A percentile compares a stretch with the other conserved stretches of the same genome.
phyloP scores from a whole-genome alignment of 2,329 filamentous ascomycete genomes.

The Orbilia oligospora region DNA sequence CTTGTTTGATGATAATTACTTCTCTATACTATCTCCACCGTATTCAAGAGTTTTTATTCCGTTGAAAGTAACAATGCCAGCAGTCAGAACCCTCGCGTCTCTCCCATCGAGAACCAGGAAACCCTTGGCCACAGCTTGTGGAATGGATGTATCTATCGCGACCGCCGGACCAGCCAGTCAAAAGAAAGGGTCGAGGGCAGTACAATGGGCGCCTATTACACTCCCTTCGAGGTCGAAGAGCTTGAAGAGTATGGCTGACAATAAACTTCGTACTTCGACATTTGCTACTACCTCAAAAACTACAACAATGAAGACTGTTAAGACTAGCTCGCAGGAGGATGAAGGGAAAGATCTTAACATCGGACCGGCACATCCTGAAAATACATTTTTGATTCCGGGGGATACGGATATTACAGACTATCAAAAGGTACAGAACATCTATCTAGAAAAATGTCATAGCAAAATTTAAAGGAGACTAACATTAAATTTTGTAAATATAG shows the following conservation, averaged over 20 bases:
- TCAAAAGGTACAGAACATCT: conserved; percentile 56
- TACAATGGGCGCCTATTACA: conserved; percentile 42
- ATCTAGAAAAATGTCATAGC: no score
- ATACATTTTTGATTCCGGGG: conserved; percentile 45
- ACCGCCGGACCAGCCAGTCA: conserved; percentile 2
- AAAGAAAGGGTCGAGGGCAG: conserved; percentile 32
- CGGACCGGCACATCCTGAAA: conserved; percentile 38
- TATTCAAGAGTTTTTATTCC: neutral
- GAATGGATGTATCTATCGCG: conserved; percentile 29
- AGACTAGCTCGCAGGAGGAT: neutral
- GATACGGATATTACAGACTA: conserved; percentile 39
- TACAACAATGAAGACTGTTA: neutral
- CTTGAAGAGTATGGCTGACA: conserved; percentile 5
- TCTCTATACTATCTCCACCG: neutral
- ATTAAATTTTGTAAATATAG: conserved; percentile 23
- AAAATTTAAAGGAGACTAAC: neutral
- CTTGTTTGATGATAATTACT: no score
- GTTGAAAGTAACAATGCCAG: conserved; percentile 23
- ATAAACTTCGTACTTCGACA: neutral
- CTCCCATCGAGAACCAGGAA: conserved; percentile 25
- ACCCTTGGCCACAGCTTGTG: conserved; percentile 31
- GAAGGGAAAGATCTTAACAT: conserved; percentile 19
- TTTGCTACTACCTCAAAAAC: neutral
- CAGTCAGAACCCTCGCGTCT: conserved; percentile 43
- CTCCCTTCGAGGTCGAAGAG: conserved; percentile 29